These are phyloP conservation scores for Fagus sylvatica DNA, from an alignment of 306 rosid genomes.

Conservation along the genomic window DNA sequence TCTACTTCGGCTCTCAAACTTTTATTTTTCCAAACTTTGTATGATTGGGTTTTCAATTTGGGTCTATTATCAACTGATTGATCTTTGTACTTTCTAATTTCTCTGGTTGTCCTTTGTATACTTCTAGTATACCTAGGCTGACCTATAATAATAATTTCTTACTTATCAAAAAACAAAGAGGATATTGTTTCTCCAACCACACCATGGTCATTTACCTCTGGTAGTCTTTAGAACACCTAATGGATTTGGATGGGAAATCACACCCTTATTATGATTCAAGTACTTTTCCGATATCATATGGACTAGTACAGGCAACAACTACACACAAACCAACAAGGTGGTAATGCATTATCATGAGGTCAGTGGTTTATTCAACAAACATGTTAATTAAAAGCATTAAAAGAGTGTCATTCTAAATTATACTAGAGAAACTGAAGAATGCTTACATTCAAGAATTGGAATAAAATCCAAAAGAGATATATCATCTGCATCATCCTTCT, in stretches of 20 bases:
- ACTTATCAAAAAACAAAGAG: no score
- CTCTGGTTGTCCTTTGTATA: no score
- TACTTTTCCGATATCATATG: constrained; percentile 83
- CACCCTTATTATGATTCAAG: constrained; percentile 74
- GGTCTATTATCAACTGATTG: no score
- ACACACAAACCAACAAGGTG: constrained; percentile 31
- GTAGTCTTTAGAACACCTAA: constrained; percentile 82
- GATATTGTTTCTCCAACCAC: no score
- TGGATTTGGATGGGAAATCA: constrained; percentile 81
- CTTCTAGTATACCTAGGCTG: no score
- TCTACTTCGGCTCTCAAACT: no score
- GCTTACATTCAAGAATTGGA: constrained; percentile 93
- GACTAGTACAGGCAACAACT: constrained; percentile 90
- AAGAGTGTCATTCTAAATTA: no score
- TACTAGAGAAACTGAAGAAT: constrained; percentile 3
- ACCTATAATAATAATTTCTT: no score
- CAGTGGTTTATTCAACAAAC: not conserved
- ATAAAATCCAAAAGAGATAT: constrained; percentile 85
- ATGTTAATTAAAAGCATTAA: not conserved
- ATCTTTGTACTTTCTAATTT: no score
- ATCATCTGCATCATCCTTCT: constrained; percentile 66
- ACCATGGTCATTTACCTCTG: constrained; percentile 41
- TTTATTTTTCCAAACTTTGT: no score
- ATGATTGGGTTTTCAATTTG: no score
- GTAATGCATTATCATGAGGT: constrained; percentile 20